Base-by-base conservation (phyloP, 225 moss, liverwort and hornwort species). In the Marchantia paleacea region DNA sequence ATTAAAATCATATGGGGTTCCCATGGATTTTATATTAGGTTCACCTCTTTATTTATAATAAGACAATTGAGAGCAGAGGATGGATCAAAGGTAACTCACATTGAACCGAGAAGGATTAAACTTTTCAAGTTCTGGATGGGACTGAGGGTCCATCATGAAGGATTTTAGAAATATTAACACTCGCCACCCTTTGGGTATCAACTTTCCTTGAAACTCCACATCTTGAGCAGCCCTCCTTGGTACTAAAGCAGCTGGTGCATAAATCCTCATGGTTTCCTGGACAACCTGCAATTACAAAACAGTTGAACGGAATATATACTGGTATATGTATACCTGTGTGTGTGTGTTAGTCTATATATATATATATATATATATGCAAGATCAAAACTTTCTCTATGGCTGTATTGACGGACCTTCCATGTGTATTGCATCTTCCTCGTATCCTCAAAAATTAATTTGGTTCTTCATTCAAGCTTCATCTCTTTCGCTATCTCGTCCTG, bases 111-210 rank as follows among this genome's bases (percentile, higher is more conserved):
- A 61, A 2, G 60, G 60, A 22, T 61, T 61, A 22, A 76, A 76
- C 57, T 18, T 39, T 22, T 55, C 47, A 26, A 55, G 76, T 31
- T 76, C 47, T 7, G 76, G 76, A 11, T 76, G 76, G 58, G 58
- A n/a, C n/a, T n/a, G n/a, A n/a, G 76, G 57, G 54, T 76, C 62
- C 53, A 76, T 53, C 26, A 57, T 57, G 30, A 76, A 57, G 24
- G 76, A 12, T 26, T 62, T 20, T 62, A 57, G 48, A 47, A 58
- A 76, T 25, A 76, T 55, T n/a, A 76, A 62, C 57, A 76, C 76
- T 55, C 54, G 51, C 76, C 76, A 76, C 20, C 76, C 76, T 55
- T 28, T 76, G 57, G 76, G 76, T 76, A 76, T 76, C 76, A 76
- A 16, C 18, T 57, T 76, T 8, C 76, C 76, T 29, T 76, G 52